These are phyloP conservation scores for Hygrophorus pudorinus DNA, from an alignment of 768 basidiomycete genomes.

Conservation along the genomic window DNA sequence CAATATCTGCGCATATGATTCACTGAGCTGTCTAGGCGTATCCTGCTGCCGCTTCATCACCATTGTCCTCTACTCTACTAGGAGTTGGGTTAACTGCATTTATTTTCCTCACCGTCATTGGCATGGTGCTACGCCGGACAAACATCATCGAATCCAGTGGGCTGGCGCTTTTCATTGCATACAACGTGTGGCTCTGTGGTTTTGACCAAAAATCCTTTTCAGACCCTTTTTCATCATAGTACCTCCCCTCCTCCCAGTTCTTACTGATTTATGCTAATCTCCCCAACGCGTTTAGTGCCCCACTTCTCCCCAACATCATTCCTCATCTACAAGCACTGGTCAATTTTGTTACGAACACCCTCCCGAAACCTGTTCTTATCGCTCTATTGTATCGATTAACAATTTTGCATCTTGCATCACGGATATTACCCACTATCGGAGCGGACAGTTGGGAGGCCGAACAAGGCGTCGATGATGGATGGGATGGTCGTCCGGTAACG, in stretches of 20 bases:
- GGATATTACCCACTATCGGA: conserved; percentile 77
- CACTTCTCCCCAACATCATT: conserved; percentile 67
- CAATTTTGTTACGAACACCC: conserved; percentile 76
- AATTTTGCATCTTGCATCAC: conserved; percentile 73
- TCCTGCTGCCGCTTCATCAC: conserved; percentile 72
- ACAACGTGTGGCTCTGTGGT: conserved; percentile 85
- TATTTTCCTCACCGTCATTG: conserved; percentile 85
- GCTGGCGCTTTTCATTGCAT: conserved; percentile 80
- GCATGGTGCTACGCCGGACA: conserved; percentile 79
- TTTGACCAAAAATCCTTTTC: conserved; percentile 66
- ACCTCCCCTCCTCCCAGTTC: conserved; percentile 19
- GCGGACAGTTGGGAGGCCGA: conserved; percentile 71
- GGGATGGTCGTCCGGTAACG: conserved; percentile 67
- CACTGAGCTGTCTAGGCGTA: conserved; percentile 44
- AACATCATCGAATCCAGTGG: conserved; percentile 90
- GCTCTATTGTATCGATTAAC: conserved; percentile 73
- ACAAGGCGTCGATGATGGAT: conserved; percentile 49
- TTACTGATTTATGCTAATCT: neutral
- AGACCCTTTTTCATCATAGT: conserved; percentile 73
- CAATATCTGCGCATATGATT: neutral
- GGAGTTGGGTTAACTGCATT: conserved; percentile 84
- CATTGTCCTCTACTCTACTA: conserved; percentile 80
- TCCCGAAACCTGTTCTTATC: conserved; percentile 76
- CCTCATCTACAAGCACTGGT: conserved; percentile 72
- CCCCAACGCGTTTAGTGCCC: conserved; percentile 37